phyloP scores from a whole-genome alignment of 2,329 filamentous ascomycete species.

The Sclerotinia borealis region DNA sequence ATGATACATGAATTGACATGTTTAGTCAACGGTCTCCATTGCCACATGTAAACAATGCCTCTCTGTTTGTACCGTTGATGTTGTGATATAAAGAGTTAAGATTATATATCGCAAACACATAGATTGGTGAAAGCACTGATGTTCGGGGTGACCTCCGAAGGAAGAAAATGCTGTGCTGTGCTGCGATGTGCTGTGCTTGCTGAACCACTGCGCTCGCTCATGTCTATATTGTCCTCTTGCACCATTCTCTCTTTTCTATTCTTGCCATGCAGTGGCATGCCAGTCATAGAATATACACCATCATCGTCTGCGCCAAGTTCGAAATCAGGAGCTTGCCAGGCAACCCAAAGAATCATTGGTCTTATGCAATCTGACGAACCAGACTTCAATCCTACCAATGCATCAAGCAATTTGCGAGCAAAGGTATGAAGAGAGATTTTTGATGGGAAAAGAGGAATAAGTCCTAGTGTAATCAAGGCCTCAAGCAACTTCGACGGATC shows the following conservation, averaged over 20 bases:
- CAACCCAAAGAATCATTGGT: conserved; percentile 38
- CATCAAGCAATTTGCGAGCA: conserved; percentile 30
- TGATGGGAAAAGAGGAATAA: conserved; percentile 24
- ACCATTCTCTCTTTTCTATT: conserved; percentile 14
- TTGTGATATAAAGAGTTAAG: neutral
- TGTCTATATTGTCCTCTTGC: conserved; percentile 20
- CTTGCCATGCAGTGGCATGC: conserved; percentile 3
- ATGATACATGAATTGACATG: neutral
- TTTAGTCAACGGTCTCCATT: neutral
- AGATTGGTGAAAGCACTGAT: neutral
- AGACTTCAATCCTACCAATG: conserved; percentile 46
- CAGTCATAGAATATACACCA: conserved; percentile 17
- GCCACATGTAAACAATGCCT: neutral
- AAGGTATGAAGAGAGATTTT: conserved; percentile 36
- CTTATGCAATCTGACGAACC: conserved; percentile 49
- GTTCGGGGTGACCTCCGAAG: neutral
- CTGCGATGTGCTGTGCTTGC: conserved; percentile 22
- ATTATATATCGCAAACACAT: neutral
- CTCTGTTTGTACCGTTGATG: neutral
- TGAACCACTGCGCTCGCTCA: conserved; percentile 50
- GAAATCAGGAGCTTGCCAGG: conserved; percentile 47
- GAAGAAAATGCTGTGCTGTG: conserved; percentile 31
- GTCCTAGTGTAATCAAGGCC: conserved; percentile 13
- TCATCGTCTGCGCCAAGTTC: conserved; percentile 33
- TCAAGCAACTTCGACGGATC: conserved; percentile 7